A percentile compares a stretch with the other conserved stretches of the same genome.
Evolutionary conservation across 176 grass and related monocot genomes (phyloP).

Genomic region (Triticum urartu): DNA sequence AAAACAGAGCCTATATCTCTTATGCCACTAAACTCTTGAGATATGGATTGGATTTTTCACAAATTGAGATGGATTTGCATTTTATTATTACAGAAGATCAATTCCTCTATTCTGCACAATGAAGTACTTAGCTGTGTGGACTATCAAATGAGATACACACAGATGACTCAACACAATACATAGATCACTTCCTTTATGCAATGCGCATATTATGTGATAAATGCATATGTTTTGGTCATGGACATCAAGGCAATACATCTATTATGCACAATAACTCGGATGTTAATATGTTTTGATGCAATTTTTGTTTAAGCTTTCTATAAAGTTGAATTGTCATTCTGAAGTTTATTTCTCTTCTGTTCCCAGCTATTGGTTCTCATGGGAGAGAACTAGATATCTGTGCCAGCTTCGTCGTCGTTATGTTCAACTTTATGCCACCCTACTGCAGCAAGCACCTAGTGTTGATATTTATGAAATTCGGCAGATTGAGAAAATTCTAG

Average conservation of each 20-base stretch:
- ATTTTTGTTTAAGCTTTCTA: background rate
- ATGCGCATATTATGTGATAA: background rate
- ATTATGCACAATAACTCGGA: background rate
- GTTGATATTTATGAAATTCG: constrained; percentile 77
- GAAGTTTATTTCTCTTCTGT: constrained; percentile 24
- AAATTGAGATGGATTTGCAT: background rate
- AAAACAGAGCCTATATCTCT: background rate
- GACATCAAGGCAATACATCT: background rate
- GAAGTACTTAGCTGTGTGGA: background rate
- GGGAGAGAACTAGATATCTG: constrained; percentile 89
- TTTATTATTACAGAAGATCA: background rate
- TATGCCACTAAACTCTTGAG: background rate
- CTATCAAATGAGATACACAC: background rate
- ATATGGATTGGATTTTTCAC: background rate
- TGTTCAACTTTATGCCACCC: constrained; percentile 77
- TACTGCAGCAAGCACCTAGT: constrained; percentile 72
- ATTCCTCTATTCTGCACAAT: background rate
- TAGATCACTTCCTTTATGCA: background rate
- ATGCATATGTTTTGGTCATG: background rate
- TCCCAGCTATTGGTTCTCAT: constrained; percentile 75
- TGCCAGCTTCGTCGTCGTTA: constrained; percentile 93
- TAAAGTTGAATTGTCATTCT: constrained; percentile 21
- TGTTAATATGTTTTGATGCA: constrained; percentile 14
- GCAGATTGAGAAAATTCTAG: constrained; percentile 88
- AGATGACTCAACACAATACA: background rate